Percentiles rank a stretch among this genome's conserved stretches.
Evolutionary conservation across 352 stramenopile species (phyloP).

Genomic region (Pythium coloratum): DNA sequence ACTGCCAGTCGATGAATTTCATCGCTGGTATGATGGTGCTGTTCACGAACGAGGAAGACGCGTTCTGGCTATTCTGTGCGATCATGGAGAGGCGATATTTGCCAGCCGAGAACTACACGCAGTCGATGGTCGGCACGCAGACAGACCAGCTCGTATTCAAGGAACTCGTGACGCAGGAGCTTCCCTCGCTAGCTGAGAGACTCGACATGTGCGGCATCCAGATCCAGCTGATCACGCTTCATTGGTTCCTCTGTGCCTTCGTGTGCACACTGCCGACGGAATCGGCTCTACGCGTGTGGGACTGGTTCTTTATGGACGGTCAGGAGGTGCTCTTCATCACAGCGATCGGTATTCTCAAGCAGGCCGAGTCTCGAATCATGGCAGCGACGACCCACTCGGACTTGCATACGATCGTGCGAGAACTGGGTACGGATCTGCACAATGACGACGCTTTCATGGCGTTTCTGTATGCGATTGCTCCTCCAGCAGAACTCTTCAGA

Average conservation of each 20-base stretch:
- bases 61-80: constrained; percentile 79
- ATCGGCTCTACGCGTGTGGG: constrained; percentile 69
- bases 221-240: constrained; percentile 75
- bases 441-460: constrained; percentile 47
- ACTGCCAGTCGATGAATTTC: constrained; percentile 84
- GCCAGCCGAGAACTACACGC: constrained; percentile 74
- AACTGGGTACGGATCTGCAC: constrained; percentile 52
- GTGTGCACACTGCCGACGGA: constrained; percentile 77
- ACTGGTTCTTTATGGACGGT: constrained; percentile 76
- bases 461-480: constrained; percentile 32
- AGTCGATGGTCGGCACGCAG: constrained; percentile 69
- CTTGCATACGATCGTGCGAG: constrained; percentile 41
- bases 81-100: constrained; percentile 66
- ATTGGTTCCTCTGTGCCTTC: constrained; percentile 87
- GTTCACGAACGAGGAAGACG: constrained; percentile 69
- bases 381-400: constrained; percentile 33
- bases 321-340: constrained; percentile 52
- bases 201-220: constrained; percentile 45
- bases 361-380: constrained; percentile 37
- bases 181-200: constrained; percentile 37
- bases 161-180: constrained; percentile 46
- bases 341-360: constrained; percentile 46
- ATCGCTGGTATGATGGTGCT: constrained; percentile 66
- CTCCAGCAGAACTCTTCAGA: constrained; percentile 7
- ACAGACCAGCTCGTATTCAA: constrained; percentile 79